A percentile compares a stretch with the other conserved stretches of the same genome.
Conservation (phyloP, 192 early-diverging fungal genomes). For the Paraglomus brasilianum region DNA sequence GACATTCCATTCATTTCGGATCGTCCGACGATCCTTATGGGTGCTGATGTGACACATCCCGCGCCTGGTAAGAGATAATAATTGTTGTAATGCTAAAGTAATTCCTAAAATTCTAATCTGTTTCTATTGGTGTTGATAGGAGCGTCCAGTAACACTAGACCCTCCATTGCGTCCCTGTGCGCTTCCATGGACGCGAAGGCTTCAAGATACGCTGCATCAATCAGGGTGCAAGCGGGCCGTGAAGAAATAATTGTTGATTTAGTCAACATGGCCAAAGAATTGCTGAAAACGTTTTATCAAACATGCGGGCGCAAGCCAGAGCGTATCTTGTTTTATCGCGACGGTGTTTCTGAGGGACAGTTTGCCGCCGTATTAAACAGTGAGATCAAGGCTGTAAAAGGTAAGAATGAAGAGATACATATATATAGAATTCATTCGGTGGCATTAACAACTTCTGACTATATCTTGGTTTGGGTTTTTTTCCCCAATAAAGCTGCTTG, state of each 20-base stretch:
- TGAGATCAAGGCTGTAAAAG: conserved; percentile 69
- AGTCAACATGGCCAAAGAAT: conserved; percentile 61
- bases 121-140: conserved; percentile 29
- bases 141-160: conserved; percentile 43
- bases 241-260: conserved; percentile 74
- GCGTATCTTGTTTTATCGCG: conserved; percentile 85
- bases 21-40: conserved; percentile 80
- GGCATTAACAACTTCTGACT: conserved; percentile 11
- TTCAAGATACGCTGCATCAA: conserved; percentile 58
- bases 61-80: conserved; percentile 55
- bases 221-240: conserved; percentile 66
- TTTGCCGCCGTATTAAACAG: conserved; percentile 69
- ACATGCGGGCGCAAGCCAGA: conserved; percentile 66
- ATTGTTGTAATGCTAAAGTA: neutral
- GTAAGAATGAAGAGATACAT: conserved; percentile 49
- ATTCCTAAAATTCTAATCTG: conserved; percentile 22
- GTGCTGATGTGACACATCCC: conserved; percentile 90
- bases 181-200: conserved; percentile 65
- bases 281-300: conserved; percentile 68
- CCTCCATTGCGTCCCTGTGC: conserved; percentile 77
- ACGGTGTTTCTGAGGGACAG: conserved; percentile 89
- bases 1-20: conserved; percentile 72
- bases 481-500: conserved; percentile 53
- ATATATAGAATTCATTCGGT: conserved; percentile 50
- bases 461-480: conserved; percentile 29